These are phyloP conservation scores for Paraphoma sp. DNA, from an alignment of 2,329 filamentous ascomycete species.

Conservation along the genomic window DNA sequence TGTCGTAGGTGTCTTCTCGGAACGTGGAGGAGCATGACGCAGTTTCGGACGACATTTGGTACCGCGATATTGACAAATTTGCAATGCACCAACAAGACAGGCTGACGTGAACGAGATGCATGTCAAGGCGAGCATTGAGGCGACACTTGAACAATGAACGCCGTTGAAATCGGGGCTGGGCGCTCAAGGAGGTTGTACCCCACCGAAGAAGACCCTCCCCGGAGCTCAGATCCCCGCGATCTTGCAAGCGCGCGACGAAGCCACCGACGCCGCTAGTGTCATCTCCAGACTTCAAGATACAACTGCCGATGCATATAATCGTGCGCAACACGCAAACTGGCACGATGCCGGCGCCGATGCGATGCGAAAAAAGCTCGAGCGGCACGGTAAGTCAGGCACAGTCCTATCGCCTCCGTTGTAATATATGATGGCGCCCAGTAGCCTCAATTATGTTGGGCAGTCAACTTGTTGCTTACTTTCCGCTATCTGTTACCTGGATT, in stretches of 20 bases:
- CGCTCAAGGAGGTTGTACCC: slow-evolving; percentile 13
- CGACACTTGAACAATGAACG: slow-evolving; percentile 3
- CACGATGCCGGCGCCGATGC: slow-evolving; percentile 10
- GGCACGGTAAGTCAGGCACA: not conserved
- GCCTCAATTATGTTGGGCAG: slow-evolving; percentile 7
- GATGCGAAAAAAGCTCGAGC: slow-evolving; percentile 2
- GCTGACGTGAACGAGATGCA: slow-evolving; percentile 3
- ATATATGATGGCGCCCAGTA: slow-evolving; percentile 10
- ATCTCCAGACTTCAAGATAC: slow-evolving; percentile 10
- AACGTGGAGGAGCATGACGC: slow-evolving; percentile 7
- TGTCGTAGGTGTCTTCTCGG: not conserved
- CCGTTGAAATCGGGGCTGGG: slow-evolving; percentile 1
- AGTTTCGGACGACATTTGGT: slow-evolving; percentile 4
- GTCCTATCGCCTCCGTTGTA: not conserved
- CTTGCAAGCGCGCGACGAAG: slow-evolving; percentile 11
- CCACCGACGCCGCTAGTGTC: slow-evolving; percentile 16
- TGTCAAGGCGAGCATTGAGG: slow-evolving; percentile 6
- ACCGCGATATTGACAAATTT: not conserved
- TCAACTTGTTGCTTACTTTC: not conserved
- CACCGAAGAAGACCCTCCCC: slow-evolving; percentile 1
- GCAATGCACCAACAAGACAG: not conserved
- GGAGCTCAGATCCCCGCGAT: slow-evolving; percentile 14
- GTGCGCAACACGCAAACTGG: slow-evolving; percentile 6
- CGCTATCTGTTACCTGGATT: slow-evolving; percentile 9
- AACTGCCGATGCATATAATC: slow-evolving; percentile 25